Evolutionary conservation across 1,139 yeast genomes (phyloP).

Genomic region (Yamadazyma dushanensis): DNA sequence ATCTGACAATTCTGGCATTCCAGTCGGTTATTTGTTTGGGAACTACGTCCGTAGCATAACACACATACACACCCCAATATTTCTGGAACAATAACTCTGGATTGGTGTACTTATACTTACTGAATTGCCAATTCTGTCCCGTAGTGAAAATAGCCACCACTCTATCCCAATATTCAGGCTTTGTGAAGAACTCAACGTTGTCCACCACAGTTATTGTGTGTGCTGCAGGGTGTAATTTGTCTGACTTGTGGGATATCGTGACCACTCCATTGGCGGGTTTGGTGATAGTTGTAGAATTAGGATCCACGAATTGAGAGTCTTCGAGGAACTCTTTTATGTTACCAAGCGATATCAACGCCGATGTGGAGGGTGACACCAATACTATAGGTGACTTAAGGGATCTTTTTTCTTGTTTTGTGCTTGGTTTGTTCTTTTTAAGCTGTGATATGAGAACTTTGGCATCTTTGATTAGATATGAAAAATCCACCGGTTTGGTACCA

Average conservation of each 20-base stretch:
- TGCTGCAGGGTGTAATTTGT: constrained; percentile 53
- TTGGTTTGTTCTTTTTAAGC: constrained; percentile 43
- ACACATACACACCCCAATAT: constrained; percentile 78
- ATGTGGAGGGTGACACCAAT: constrained; percentile 90
- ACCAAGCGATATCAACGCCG: constrained; percentile 77
- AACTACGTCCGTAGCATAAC: constrained; percentile 75
- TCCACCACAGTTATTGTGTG: constrained; percentile 78
- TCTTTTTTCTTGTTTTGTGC: constrained; percentile 16
- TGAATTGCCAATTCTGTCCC: constrained; percentile 97
- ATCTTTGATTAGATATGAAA: constrained; percentile 70
- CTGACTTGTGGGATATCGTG: constrained; percentile 56
- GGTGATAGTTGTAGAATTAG: constrained; percentile 37
- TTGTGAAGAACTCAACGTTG: constrained; percentile 82
- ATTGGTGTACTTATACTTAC: constrained; percentile 77
- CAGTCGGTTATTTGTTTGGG: constrained; percentile 79
- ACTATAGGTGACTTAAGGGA: constrained; percentile 81
- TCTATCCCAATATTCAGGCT: constrained; percentile 96
- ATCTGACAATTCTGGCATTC: constrained; percentile 78
- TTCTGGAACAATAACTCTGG: constrained; percentile 82
- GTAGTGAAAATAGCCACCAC: constrained; percentile 95
- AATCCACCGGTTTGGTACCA: constrained; percentile 75
- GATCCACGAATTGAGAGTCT: constrained; percentile 68
- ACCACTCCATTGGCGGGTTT: constrained; percentile 44
- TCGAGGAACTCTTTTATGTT: constrained; percentile 84
- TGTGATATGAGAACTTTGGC: constrained; percentile 63